Evolutionary conservation across 768 basidiomycete genomes (phyloP), one percentile per base, ranked within the genome.

Genomic region (Amanita subjunquillea): DNA sequence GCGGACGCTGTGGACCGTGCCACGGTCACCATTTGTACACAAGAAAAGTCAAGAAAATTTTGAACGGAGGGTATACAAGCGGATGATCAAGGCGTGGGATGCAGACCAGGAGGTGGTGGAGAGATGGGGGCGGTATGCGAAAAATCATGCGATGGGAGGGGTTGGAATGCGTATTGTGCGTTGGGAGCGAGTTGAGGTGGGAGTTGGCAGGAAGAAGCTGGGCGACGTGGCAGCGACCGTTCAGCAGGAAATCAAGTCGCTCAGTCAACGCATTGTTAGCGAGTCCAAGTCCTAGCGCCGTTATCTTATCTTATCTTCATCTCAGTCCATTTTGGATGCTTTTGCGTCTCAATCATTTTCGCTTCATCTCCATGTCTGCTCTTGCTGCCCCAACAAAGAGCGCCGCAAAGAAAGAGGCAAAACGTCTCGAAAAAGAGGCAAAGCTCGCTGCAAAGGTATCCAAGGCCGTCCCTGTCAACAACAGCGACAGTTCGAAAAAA

Each of bases 21-120:
- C 77, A 7, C 79, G 85, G 34, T 78, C 81, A 3, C 94, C 95
- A 8, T 98, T 98, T 63, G 83, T 80, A 4, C 86, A 94, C 66
- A 98, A 98, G 63, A 96, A 95, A 68, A 72, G 78, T 15, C 93
- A 97, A 67, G 93, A 98, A 72, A 98, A 97, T 68, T 98, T 95
- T 65, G 86, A 92, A 65, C 73, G 90, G 25, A 78, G 73, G 60
- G 83, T 85, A 50, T 87, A 94, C 63, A 89, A 87, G 62, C 79
- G 94, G 9, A 78, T 78, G 37, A 81, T 98, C 69, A 94, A 92
- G 67, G 88, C 92, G 0, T 98, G 80, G 76, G 95, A 98, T 66
- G 81, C 92, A 15, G 77, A 93, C 61, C 70, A 78, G 3, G 80
- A 83, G 58, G 82, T 91, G 4, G 74, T 98, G 9, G 79, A 86